Evolutionary conservation across 2,329 filamentous ascomycete genomes (phyloP), one percentile per base, ranked within the genome.

Genomic region (Lasiodiplodia citricola): DNA sequence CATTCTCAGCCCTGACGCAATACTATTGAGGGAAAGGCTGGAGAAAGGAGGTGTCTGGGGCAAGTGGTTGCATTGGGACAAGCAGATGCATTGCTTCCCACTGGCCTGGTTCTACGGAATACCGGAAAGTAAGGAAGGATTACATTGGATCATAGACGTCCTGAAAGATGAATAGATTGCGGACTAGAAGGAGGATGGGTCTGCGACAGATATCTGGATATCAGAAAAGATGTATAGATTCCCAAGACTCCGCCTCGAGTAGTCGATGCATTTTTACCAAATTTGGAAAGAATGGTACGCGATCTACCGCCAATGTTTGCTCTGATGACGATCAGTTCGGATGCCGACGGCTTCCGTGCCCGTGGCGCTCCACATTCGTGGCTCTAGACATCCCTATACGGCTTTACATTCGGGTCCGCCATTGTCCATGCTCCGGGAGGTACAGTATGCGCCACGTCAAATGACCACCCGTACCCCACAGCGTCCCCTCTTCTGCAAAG

Each of bases 21-120:
- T 85, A 1, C 70, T 80, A 0, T 86, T 88, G 60, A 74, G 84
- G 5, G 80, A 86, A 2, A 81, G 79, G 66, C 84, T 83, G 7
- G 77, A 78, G 35, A 74, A 82, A 54, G 73, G 77, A 21, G 80
- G 82, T 0, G 80, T 88, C 0, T 60, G 75, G 1, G 87, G 87
- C 0, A 79, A 85, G 67, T 89, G 87, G 87, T 71, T 89, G 51
- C 79, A 87, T 11, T 89, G 87, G 87, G 82, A 87, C 21, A 83
- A 83, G 21, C 85, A 88, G 76, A 89, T 89, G 85, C 87, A 89
- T 74, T 87, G 85, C 69, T 89, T 88, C 65, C 81, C 85, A 1
- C 74, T 89, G 44, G 82, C 84, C 1, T 83, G 82, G 56, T 76
- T 79, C 2, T 87, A 85, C 70, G 80, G 81, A 0, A 47, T 88